These are phyloP conservation scores for Primulina eburnea DNA, from an alignment of 257 asterid species.

Conservation along the genomic window DNA sequence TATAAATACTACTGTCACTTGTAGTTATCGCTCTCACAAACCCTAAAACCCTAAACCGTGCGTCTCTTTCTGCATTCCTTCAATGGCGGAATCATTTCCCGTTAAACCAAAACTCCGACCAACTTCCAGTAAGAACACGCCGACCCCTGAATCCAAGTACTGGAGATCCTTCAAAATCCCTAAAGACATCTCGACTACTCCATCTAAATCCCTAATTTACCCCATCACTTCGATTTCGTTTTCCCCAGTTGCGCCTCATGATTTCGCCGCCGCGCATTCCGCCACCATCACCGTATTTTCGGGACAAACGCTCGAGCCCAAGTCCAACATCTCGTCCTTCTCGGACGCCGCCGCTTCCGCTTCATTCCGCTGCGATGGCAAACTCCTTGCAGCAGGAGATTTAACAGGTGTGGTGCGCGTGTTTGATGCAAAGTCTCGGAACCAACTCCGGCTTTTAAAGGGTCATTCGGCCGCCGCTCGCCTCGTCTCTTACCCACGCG, in stretches of 20 bases:
- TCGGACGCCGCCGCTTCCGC: conserved; percentile 54
- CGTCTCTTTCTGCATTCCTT: background rate
- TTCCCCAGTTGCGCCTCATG: conserved; percentile 68
- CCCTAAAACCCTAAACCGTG: conserved; percentile 28
- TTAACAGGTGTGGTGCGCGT: conserved; percentile 65
- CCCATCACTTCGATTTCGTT: conserved; percentile 61
- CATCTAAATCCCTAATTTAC: conserved; percentile 39
- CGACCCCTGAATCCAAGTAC: conserved; percentile 72
- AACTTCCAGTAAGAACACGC: conserved; percentile 46
- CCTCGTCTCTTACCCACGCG: conserved; percentile 58
- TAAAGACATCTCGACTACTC: conserved; percentile 44
- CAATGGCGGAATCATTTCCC: conserved; percentile 59
- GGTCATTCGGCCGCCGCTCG: conserved; percentile 76
- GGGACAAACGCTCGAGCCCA: conserved; percentile 50
- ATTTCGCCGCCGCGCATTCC: conserved; percentile 85
- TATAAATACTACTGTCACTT: background rate
- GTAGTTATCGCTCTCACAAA: conserved; percentile 7
- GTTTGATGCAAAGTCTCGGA: conserved; percentile 64
- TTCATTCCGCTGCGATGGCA: conserved; percentile 74
- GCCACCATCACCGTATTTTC: conserved; percentile 59
- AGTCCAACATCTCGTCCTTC: conserved; percentile 49
- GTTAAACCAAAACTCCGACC: conserved; percentile 67
- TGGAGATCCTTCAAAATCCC: conserved; percentile 85
- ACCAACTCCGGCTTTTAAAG: conserved; percentile 57
- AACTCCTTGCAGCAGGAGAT: conserved; percentile 76